Percentiles rank a stretch among this genome's conserved stretches.
Evolutionary conservation across 2,329 filamentous ascomycete genomes (phyloP).

Genomic region (Clonostachys rhizophaga): DNA sequence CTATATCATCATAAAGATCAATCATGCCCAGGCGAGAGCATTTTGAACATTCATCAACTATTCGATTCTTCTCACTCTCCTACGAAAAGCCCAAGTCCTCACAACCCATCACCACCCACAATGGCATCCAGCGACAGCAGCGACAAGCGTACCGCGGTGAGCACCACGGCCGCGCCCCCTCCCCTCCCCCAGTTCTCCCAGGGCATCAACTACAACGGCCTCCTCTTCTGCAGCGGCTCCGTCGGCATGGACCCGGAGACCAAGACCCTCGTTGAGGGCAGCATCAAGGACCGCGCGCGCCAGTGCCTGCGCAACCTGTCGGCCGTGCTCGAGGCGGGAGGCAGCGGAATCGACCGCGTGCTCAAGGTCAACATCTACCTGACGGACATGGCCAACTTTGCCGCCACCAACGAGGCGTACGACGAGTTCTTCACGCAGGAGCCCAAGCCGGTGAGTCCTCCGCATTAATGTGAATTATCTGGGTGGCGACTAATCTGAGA

Average conservation of each 20-base stretch:
- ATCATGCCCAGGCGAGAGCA: too few species aligned
- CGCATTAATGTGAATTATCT: neutral
- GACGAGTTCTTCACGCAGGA: constrained; percentile 38
- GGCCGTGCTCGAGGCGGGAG: constrained; percentile 55
- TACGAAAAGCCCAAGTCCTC: too few species aligned
- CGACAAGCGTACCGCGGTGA: constrained; percentile 1
- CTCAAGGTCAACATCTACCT: constrained; percentile 67
- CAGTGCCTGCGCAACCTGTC: constrained; percentile 55
- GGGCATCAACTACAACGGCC: constrained; percentile 57
- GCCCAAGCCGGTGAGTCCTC: constrained; percentile 36
- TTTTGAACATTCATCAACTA: too few species aligned
- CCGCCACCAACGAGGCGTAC: constrained; percentile 52
- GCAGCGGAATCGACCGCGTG: constrained; percentile 52
- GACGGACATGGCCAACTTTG: constrained; percentile 61
- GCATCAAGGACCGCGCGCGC: constrained; percentile 42
- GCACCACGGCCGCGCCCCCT: constrained; percentile 4
- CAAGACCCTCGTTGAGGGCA: constrained; percentile 46
- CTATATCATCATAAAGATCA: too few species aligned
- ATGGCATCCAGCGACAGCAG: neutral
- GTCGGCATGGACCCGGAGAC: constrained; percentile 54
- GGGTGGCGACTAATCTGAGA: neutral
- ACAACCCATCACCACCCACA: neutral
- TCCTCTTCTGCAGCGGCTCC: constrained; percentile 67
- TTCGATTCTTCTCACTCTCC: too few species aligned
- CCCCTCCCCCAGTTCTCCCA: constrained; percentile 52